phyloP scores from a whole-genome alignment of 2,329 filamentous ascomycete genomes.

The Stemphylium vesicarium region DNA sequence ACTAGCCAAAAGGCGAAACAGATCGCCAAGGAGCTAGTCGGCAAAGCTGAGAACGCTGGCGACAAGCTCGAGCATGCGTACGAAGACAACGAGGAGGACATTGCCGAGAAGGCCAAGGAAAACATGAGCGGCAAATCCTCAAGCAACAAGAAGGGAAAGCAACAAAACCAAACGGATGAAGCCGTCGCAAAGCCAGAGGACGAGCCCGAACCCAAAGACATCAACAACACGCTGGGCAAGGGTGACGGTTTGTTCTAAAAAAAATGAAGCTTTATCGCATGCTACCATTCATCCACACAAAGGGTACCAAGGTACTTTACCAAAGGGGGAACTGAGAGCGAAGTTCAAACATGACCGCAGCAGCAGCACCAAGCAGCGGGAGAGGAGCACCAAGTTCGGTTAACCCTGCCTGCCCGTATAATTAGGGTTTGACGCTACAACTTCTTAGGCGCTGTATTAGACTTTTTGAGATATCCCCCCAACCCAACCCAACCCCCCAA shows the following conservation, averaged over 20 bases:
- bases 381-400: background rate
- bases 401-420: background rate
- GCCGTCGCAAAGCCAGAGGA: conserved; percentile 21
- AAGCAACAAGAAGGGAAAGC: conserved; percentile 23
- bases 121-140: conserved; percentile 9
- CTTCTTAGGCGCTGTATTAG: conserved; percentile 2
- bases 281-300: background rate
- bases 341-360: background rate
- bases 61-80: conserved; percentile 18
- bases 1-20: conserved; percentile 34
- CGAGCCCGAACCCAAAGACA: conserved; percentile 35
- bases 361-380: background rate
- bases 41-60: conserved; percentile 23
- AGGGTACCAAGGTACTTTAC: background rate
- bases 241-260: conserved; percentile 28
- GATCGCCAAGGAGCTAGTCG: conserved; percentile 31
- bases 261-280: background rate
- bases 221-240: conserved; percentile 30
- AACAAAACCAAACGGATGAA: conserved; percentile 23
- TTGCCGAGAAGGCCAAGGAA: conserved; percentile 20
- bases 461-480: background rate
- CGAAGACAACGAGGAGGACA: conserved; percentile 15
- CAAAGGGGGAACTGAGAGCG: background rate
- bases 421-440: background rate
- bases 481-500: no score